Conservation (phyloP, 2,329 filamentous ascomycete genomes). For the Botrytis cinerea region DNA sequence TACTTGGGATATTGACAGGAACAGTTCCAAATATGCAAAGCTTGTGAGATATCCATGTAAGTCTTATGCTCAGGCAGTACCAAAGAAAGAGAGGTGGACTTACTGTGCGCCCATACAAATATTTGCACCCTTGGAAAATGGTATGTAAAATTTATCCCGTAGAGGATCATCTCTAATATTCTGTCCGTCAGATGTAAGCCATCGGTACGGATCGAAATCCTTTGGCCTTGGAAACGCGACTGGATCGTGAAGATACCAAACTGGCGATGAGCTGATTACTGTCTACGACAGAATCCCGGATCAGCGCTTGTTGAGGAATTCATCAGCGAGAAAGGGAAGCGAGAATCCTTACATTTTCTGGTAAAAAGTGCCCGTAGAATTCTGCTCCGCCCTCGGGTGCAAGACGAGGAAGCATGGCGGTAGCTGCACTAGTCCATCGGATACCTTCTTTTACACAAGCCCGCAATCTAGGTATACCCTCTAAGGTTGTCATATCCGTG, state of each 20-base stretch:
- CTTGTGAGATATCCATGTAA: neutral
- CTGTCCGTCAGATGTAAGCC: neutral
- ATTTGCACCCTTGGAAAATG: neutral
- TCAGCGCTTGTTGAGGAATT: neutral
- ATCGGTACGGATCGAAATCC: neutral
- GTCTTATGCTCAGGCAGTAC: neutral
- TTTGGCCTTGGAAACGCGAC: slow-evolving; percentile 1
- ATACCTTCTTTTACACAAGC: neutral
- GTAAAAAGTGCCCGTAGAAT: neutral
- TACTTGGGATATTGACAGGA: neutral
- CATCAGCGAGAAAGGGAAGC: neutral
- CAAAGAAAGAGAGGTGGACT: neutral
- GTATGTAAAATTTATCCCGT: neutral
- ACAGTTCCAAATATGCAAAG: neutral
- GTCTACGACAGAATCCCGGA: neutral
- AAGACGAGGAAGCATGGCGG: neutral
- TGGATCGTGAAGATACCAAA: neutral
- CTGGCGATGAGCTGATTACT: neutral
- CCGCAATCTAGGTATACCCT: neutral
- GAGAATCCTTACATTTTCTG: neutral
- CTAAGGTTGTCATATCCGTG: neutral
- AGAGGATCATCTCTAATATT: neutral
- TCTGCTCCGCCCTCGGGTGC: neutral
- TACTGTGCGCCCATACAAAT: neutral
- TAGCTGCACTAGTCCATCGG: neutral